Evolutionary conservation across 1,139 yeast genomes (phyloP), one percentile per base, ranked within the genome.

Genomic region (Protomyces inundatus): DNA sequence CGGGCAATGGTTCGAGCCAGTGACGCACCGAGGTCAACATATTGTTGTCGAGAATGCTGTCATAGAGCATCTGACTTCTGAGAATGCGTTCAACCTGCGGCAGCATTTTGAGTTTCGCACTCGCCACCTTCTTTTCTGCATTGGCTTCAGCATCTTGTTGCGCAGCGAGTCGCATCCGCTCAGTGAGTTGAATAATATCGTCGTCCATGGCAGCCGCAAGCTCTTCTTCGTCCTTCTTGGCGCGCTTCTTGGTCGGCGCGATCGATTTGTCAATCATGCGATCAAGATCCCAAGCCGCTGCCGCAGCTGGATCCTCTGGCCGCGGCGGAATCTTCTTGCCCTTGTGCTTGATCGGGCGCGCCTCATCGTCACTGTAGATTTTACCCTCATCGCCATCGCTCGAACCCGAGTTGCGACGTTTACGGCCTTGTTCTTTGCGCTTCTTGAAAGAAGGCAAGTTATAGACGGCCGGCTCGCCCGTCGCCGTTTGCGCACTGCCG

Each of bases 1-100:
- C 98, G 1, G 98, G 98, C 70, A 95, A 81, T 52, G 99, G 99
- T 75, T 95, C 99, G 66, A 95, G 81, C 99, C 99, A 95, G 74
- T 90, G 86, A 70, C 98, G 82, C 48, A 95, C 93, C 59, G 97
- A 95, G 72, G 93, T 97, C 69, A 95, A 80, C 71, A 95, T 77
- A 75, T 95, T 95, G 75, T 93, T 95, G 77, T 95, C 99, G 71
- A 95, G 81, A 64, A 95, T 89, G 14, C 97, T 88, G 72, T 91
- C 97, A 40, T 97, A 90, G 7, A 69, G 61, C 35, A 68, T 50
- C 30, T 66, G 90, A 77, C 90, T 87, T 50, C 90, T 81, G 71
- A 95, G 78, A 5, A 89, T 85, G 67, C 83, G 84, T 67, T 82
- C 82, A 30, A 93, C 98, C 70, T 85, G 88, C 42, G 87, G 88